Evolutionary conservation across 2,329 filamentous ascomycete species (phyloP).

Genomic region (Parafenestella ontariensis): DNA sequence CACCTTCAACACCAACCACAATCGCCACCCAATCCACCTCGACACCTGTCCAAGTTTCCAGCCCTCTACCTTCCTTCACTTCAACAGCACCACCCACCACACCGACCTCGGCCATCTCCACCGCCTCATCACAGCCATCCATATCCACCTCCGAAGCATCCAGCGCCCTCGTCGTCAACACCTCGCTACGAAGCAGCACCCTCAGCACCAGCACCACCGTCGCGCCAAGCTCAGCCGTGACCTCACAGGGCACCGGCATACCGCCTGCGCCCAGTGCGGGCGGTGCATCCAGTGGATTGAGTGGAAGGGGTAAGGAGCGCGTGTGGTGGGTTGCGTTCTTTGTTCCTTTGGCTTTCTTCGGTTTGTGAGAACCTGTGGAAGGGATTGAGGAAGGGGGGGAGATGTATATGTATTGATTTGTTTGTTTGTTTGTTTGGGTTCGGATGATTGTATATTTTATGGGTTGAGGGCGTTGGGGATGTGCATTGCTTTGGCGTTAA

Average conservation of each 20-base stretch:
- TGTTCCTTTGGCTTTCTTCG: constrained; percentile 20
- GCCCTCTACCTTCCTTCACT: not conserved
- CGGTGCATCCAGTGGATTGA: constrained; percentile 13
- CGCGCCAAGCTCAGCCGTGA: constrained; percentile 16
- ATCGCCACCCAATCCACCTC: not conserved
- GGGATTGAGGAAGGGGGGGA: too few species aligned
- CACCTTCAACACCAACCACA: not conserved
- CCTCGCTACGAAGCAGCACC: constrained; percentile 21
- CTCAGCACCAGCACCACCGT: constrained; percentile 22
- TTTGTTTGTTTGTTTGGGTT: too few species aligned
- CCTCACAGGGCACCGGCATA: constrained; percentile 21
- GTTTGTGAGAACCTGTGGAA: too few species aligned
- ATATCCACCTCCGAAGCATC: constrained; percentile 6
- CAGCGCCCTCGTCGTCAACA: constrained; percentile 7
- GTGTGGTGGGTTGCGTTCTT: constrained; percentile 45
- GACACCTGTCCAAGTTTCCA: not conserved
- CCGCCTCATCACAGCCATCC: constrained; percentile 12
- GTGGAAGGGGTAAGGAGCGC: constrained; percentile 23
- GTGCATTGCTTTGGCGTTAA: too few species aligned
- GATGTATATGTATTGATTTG: not conserved
- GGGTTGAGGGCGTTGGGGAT: too few species aligned
- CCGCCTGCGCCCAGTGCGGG: constrained; percentile 39
- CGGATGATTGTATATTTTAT: too few species aligned
- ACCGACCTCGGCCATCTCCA: constrained; percentile 4
- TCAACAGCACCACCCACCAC: not conserved